Evolutionary conservation across 2,329 filamentous ascomycete genomes (phyloP), one percentile per base, ranked within the genome.

Genomic region (Cercospora zeae-maydis): DNA sequence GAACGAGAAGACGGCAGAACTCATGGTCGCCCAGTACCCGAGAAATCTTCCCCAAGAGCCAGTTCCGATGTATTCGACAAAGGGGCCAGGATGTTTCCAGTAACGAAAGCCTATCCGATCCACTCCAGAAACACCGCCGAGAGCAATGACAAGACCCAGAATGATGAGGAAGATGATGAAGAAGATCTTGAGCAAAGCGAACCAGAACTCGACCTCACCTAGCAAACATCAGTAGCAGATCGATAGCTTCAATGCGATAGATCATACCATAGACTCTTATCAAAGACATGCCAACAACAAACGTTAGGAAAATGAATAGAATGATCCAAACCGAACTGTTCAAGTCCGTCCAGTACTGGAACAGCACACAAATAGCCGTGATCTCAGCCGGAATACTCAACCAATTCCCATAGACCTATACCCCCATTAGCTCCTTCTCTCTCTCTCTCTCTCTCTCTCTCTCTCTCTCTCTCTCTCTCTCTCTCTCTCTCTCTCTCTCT

Each of bases 201-300:
- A 76, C 77, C 77, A 80, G 70, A 81, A 81, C 58, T 81, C 79
- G 54, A 81, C 76, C 67, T 81, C 78, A 62, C 53, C 58, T 55
- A 13, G 7, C 19, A 9, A 33, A 39, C 9, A 36, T 59, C 59
- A 52, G 36, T 63, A 21, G 11, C 6, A 1, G n/a, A 52, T 30
- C 31, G 6, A 31, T n/a, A 31, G 47, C 24, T 27, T 27, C 16
- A 37, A 10, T 36, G 49, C n/a, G 21, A n/a, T 49, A 2, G 3
- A 8, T 37, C 57, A 61, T 59, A 56, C 78, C 79, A 62, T 80
- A 81, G 65, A 79, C 79, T 8, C 69, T 62, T 33, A 72, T 70
- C 34, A 67, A 69, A 21, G 71, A 71, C 53, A 75, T 74, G 36
- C 72, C 73, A 5, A 75, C 71, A 6, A 67, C 64, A 51, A 75